Conservation (phyloP, 169 alveolate genomes). For the Plasmodium relictum region DNA sequence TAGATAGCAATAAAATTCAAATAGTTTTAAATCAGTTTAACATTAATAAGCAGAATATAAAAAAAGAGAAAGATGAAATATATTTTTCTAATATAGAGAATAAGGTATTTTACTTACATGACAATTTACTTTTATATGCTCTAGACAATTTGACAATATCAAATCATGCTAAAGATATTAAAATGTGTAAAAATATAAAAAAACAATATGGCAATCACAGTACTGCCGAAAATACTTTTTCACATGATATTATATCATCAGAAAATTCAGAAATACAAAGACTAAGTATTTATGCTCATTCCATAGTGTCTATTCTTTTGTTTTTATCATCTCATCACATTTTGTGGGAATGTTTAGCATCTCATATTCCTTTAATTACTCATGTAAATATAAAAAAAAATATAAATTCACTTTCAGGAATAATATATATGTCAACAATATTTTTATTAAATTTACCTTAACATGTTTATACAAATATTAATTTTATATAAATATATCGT, state of each 20-base stretch:
- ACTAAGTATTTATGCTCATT: constrained; percentile 58
- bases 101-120: constrained; percentile 71
- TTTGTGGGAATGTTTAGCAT: constrained; percentile 62
- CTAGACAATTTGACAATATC: constrained; percentile 35
- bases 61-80: constrained; percentile 11
- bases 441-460: too few relatives aligned
- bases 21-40: constrained; percentile 25
- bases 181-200: constrained; percentile 68
- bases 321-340: constrained; percentile 68
- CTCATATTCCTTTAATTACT: constrained; percentile 64
- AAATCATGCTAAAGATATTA: constrained; percentile 53
- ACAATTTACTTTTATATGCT: constrained; percentile 75
- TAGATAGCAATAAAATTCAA: constrained; percentile 65
- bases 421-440: neutral
- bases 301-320: constrained; percentile 56
- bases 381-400: constrained; percentile 15
- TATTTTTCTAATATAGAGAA: constrained; percentile 58
- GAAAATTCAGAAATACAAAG: constrained; percentile 43
- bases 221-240: constrained; percentile 20
- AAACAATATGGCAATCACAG: constrained; percentile 41
- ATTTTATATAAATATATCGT: too few relatives aligned
- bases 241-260: constrained; percentile 29
- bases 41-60: neutral
- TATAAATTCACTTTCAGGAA: too few relatives aligned
- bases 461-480: too few relatives aligned